Percentiles rank a stretch among this genome's conserved stretches.
Evolutionary conservation across 73 alveolate genomes (phyloP).

Genomic region (Effrenium voratum): DNA sequence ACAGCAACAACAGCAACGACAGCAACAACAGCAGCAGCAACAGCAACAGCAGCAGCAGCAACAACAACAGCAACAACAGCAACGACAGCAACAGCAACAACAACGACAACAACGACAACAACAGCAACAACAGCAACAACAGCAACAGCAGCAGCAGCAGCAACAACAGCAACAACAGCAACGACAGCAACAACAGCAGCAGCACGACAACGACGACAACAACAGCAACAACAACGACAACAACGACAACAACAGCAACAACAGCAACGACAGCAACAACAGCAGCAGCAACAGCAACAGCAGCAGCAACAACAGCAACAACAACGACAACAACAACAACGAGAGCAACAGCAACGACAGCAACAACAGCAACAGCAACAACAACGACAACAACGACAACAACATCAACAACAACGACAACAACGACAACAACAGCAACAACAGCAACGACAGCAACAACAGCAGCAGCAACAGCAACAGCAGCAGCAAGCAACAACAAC

Average conservation of each 20-base stretch:
- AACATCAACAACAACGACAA: neutral
- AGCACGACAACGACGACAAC: neutral
- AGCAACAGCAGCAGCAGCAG: neutral
- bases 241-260: neutral
- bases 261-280: neutral
- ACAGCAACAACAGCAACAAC: neutral
- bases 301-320: neutral
- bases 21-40: neutral
- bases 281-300: neutral
- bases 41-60: conserved; percentile 1
- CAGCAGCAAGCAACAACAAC: neutral
- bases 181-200: neutral
- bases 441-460: neutral
- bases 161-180: neutral
- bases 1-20: neutral
- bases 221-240: neutral
- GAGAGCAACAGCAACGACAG: neutral
- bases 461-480: neutral
- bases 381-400: neutral
- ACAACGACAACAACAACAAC: neutral
- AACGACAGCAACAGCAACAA: neutral
- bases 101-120: neutral
- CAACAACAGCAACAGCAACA: neutral
- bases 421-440: neutral
- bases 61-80: neutral